A percentile compares a stretch with the other conserved stretches of the same genome.
Evolutionary conservation across 345 rosid genomes (phyloP).

Genomic region (Barbarea vulgaris): DNA sequence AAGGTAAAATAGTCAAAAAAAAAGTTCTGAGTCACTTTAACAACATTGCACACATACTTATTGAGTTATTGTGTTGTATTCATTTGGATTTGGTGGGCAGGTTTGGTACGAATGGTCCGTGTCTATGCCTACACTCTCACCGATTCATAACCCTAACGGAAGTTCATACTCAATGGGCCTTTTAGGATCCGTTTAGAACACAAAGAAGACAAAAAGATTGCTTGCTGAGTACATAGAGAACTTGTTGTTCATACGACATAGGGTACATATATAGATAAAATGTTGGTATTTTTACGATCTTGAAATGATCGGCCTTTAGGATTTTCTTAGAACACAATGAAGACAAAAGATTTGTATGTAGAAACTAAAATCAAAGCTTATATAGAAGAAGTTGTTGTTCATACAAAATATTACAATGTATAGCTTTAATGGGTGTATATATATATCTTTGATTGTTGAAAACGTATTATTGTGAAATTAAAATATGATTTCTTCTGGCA

Average conservation of each 20-base stretch:
- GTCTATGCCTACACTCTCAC: constrained; percentile 53
- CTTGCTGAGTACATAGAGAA: background rate
- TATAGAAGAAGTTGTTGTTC: background rate
- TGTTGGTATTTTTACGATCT: background rate
- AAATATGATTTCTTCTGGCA: background rate
- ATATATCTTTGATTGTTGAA: background rate
- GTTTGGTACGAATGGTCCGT: constrained; percentile 94
- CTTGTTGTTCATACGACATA: background rate
- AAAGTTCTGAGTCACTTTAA: background rate
- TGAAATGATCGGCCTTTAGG: background rate
- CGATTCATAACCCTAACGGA: constrained; percentile 75
- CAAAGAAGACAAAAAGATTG: background rate
- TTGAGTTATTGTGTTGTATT: background rate
- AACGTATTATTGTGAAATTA: background rate
- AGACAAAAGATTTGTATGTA: background rate
- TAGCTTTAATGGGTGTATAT: background rate
- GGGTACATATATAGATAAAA: background rate
- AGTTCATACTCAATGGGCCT: constrained; percentile 77
- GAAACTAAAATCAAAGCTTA: background rate
- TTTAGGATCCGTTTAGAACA: background rate
- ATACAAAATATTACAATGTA: background rate
- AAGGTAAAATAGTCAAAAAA: constrained; percentile 48
- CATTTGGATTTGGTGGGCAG: constrained; percentile 37
- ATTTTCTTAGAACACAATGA: background rate
- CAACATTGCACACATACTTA: background rate